Base-by-base conservation (phyloP, 2,329 filamentous ascomycete genomes). In the Coniochaeta ligniaria region DNA sequence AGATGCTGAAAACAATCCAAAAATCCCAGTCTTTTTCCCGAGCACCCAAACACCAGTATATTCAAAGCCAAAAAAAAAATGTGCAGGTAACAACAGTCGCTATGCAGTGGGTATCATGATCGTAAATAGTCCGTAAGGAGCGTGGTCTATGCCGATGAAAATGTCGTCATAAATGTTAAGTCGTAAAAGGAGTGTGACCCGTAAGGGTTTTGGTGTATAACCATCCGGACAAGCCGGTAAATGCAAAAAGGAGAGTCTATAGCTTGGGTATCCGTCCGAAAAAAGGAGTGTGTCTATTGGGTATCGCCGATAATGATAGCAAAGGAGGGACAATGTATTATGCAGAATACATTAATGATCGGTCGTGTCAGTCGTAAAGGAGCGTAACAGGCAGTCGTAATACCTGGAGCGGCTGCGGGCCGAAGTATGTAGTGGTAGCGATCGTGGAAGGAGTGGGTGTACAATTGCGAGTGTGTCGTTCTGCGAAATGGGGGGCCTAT, bases 41-140 rank as follows among this genome's bases (percentile, higher is more conserved):
- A 20, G 16, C 31, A 11, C 50, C 55, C 31, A 24, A 57, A 45
- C 12, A 43, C 61, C 61, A 47, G 58, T 41, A 57, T 61, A 60
- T 20, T 57, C 57, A 57, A 61, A 61, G 57, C 61, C 52, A 55
- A 62, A 59, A 58, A 55, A 64, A 64, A 57, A 61, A 56, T 59
- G 52, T 60, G 61, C 65, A 58, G 45, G 26, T 64, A 68, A 67
- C 67, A 77, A 77, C 75, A 80, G 77, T 78, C 79, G 80, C 80
- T 81, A 82, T 83, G 80, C 80, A 81, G 73, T 78, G 77, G 75
- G 76, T 74, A 76, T 76, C 72, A 72, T 75, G 68, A 70, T 73
- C 72, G 70, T 72, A 67, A 70, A 64, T 63, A 62, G 57, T 74
- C 70, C 73, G 71, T 74, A 79, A 78, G 76, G 77, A 80, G 74